phyloP scores from a whole-genome alignment of 441 rosid genomes.

The Arabidopsis lyrata region DNA sequence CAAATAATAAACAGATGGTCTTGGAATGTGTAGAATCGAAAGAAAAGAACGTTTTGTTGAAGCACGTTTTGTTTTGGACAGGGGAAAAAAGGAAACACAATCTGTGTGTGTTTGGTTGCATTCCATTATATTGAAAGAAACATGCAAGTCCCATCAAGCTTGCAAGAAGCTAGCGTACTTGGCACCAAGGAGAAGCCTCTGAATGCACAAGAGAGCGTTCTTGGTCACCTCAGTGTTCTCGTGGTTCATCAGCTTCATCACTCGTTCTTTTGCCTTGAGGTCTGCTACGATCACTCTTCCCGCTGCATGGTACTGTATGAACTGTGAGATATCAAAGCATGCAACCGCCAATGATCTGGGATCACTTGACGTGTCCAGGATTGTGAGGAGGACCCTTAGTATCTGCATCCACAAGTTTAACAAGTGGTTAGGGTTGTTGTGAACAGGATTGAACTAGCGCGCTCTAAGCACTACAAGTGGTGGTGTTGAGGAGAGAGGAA shows the following conservation, averaged over 20 bases:
- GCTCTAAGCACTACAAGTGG: neutral
- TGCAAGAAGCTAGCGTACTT: slow-evolving; percentile 98
- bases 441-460: neutral
- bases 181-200: slow-evolving; percentile 97
- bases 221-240: slow-evolving; percentile 93
- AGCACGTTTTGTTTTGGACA: slow-evolving; percentile 25
- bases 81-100: slow-evolving; percentile 9
- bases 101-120: slow-evolving; percentile 24
- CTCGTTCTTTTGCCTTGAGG: slow-evolving; percentile 96
- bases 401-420: slow-evolving; percentile 57
- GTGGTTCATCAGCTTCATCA: slow-evolving; percentile 94
- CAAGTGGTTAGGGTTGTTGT: slow-evolving; percentile 18
- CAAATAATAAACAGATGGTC: slow-evolving; percentile 41
- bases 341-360: slow-evolving; percentile 85
- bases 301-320: slow-evolving; percentile 91
- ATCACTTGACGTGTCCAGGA: slow-evolving; percentile 88
- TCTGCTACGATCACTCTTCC: slow-evolving; percentile 88
- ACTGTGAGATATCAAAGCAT: slow-evolving; percentile 96
- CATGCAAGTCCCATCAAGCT: slow-evolving; percentile 53
- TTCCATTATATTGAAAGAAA: slow-evolving; percentile 25
- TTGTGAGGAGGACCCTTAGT: slow-evolving; percentile 90
- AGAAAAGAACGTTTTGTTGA: slow-evolving; percentile 19
- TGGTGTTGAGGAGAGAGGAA: neutral
- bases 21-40: slow-evolving; percentile 20
- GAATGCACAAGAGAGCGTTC: slow-evolving; percentile 88